These are phyloP conservation scores for Myriangium duriaei DNA, from an alignment of 2,329 filamentous ascomycete species.

Conservation along the genomic window DNA sequence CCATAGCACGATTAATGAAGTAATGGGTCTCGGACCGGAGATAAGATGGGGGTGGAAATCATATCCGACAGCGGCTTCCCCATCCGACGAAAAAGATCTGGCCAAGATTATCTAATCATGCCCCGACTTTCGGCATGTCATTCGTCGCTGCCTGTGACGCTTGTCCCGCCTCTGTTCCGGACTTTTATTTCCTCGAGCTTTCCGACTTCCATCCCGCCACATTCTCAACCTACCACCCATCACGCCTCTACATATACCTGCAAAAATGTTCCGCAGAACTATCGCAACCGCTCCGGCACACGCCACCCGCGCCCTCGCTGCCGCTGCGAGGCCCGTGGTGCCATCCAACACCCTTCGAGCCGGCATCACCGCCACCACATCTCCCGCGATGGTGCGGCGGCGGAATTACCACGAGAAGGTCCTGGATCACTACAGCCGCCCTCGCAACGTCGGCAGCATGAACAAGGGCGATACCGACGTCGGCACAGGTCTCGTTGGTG, in stretches of 20 bases:
- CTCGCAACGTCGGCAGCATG: slow-evolving; percentile 69
- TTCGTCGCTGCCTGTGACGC: no score
- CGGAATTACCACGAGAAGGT: slow-evolving; percentile 55
- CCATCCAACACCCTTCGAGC: slow-evolving; percentile 31
- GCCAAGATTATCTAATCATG: not conserved
- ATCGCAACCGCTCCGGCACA: slow-evolving; percentile 41
- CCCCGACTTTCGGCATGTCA: not conserved
- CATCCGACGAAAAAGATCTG: no score
- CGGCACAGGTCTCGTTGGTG: slow-evolving; percentile 80
- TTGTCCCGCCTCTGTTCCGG: not conserved
- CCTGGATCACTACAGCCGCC: slow-evolving; percentile 71
- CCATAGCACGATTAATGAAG: no score
- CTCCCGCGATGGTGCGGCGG: slow-evolving; percentile 25
- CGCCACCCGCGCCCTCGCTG: slow-evolving; percentile 37
- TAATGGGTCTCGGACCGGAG: not conserved
- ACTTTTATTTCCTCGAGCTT: not conserved
- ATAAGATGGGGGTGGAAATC: not conserved
- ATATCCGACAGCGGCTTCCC: not conserved
- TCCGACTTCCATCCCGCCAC: not conserved
- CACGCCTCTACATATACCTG: slow-evolving; percentile 2
- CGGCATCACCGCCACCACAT: slow-evolving; percentile 30
- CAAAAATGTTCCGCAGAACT: slow-evolving; percentile 46
- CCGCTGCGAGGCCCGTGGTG: slow-evolving; percentile 34
- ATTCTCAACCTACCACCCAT: not conserved
- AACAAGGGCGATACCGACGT: slow-evolving; percentile 69